A percentile compares a stretch with the other conserved stretches of the same genome.
Conservation (phyloP, 1,139 yeast species). For the Hansenula lynferdii region DNA sequence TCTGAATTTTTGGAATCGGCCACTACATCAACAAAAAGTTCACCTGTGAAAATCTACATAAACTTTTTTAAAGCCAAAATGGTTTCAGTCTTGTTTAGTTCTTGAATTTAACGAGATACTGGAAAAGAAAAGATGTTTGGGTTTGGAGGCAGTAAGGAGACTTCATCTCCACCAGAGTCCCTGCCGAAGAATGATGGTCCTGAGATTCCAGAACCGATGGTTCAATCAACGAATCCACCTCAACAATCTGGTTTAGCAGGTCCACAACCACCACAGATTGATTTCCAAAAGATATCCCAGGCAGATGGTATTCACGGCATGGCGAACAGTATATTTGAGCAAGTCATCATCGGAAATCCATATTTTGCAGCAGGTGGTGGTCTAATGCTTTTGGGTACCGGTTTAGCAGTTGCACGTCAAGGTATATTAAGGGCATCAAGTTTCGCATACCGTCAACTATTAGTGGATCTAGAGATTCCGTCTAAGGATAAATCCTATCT, state of each 20-base stretch:
- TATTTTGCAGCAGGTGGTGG: constrained; percentile 99
- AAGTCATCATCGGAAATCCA: constrained; percentile 70
- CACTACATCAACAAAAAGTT: constrained; percentile 1
- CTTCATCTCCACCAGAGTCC: not conserved
- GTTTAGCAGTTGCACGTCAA: constrained; percentile 71
- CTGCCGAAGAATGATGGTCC: not conserved
- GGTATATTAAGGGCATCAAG: constrained; percentile 61
- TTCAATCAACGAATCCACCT: not conserved
- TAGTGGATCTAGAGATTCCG: constrained; percentile 91
- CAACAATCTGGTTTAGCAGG: not conserved
- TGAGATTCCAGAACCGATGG: not conserved
- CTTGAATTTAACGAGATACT: too few relatives aligned
- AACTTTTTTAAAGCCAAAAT: too few relatives aligned
- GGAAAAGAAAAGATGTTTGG: constrained; percentile 2
- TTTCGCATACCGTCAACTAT: constrained; percentile 71
- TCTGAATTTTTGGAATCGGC: not conserved
- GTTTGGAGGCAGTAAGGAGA: not conserved
- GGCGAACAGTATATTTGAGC: constrained; percentile 27
- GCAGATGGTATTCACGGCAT: constrained; percentile 18
- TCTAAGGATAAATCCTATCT: constrained; percentile 89
- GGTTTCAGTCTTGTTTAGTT: too few relatives aligned
- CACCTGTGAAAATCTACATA: too few relatives aligned
- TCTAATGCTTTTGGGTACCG: constrained; percentile 87
- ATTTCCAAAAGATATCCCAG: constrained; percentile 14
- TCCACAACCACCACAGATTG: constrained; percentile 13